A percentile compares a stretch with the other conserved stretches of the same genome.
phyloP scores from a whole-genome alignment of 257 asterid genomes.

The Jacaranda mimosifolia region DNA sequence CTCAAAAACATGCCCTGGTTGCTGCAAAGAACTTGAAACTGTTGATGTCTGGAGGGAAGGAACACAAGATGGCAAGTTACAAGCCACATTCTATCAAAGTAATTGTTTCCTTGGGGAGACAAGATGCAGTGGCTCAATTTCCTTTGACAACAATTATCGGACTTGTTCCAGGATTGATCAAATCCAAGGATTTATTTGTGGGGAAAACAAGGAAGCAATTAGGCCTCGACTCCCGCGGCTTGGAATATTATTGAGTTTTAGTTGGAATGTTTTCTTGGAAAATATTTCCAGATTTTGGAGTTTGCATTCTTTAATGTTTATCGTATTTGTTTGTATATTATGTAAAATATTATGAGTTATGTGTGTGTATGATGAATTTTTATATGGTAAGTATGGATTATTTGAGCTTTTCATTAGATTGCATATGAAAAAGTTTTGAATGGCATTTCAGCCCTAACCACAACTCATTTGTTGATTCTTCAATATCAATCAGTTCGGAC shows the following conservation, averaged over 20 bases:
- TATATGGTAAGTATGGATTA: background rate
- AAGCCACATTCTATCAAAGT: slow-evolving; percentile 60
- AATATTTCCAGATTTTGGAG: background rate
- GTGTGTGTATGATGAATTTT: background rate
- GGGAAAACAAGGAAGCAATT: slow-evolving; percentile 77
- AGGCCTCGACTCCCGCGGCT: slow-evolving; percentile 64
- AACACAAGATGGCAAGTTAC: slow-evolving; percentile 66
- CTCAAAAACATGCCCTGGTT: slow-evolving; percentile 70
- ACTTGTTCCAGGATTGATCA: slow-evolving; percentile 77
- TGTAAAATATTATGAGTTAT: background rate
- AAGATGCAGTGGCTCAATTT: slow-evolving; percentile 86
- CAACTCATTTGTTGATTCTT: too few species aligned
- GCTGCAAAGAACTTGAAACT: slow-evolving; percentile 71
- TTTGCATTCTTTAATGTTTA: background rate
- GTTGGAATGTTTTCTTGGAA: background rate
- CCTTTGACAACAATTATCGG: slow-evolving; percentile 73
- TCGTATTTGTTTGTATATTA: background rate
- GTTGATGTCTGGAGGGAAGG: slow-evolving; percentile 65
- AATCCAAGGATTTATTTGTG: slow-evolving; percentile 83
- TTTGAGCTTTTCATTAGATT: background rate
- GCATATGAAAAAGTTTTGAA: too few species aligned
- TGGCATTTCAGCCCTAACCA: too few species aligned
- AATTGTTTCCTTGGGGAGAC: slow-evolving; percentile 78
- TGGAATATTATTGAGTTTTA: slow-evolving; percentile 39
- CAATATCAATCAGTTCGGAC: too few species aligned